Conservation (phyloP, 257 asterid genomes). For the Parsonsia alboflavescens region DNA sequence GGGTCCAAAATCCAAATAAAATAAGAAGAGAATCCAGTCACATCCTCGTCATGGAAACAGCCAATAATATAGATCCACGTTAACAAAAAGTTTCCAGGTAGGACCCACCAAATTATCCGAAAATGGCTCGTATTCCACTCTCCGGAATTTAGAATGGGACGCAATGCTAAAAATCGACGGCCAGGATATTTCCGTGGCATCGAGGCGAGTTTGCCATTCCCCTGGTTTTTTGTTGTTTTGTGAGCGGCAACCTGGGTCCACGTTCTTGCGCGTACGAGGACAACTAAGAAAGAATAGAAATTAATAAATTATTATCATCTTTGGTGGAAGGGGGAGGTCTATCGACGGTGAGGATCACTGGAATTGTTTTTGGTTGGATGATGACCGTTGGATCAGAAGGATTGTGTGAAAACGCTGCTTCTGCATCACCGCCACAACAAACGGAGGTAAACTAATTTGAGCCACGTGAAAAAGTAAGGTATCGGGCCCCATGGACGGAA, state of each 20-base stretch:
- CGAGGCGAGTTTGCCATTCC: background rate
- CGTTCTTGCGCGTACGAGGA: slow-evolving; percentile 16
- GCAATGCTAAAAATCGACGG: background rate
- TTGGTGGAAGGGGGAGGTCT: too few relatives aligned
- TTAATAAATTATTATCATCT: too few relatives aligned
- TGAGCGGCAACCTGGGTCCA: slow-evolving; percentile 6
- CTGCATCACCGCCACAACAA: slow-evolving; percentile 26
- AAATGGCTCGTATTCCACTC: slow-evolving; percentile 3
- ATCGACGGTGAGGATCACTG: slow-evolving; percentile 15
- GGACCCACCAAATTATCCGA: slow-evolving; percentile 1
- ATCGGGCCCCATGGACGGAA: background rate
- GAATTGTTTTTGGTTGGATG: background rate
- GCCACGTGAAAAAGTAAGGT: background rate
- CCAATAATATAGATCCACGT: slow-evolving; percentile 13
- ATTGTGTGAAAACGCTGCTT: background rate
- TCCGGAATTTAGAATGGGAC: background rate
- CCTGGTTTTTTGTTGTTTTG: background rate
- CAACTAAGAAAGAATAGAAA: slow-evolving; percentile 4
- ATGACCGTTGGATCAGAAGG: background rate
- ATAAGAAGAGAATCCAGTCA: slow-evolving; percentile 3
- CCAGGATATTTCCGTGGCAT: background rate
- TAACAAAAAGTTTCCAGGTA: too few relatives aligned
- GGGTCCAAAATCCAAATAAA: background rate
- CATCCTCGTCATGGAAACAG: background rate
- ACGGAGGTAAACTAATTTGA: slow-evolving; percentile 18